Evolutionary conservation across 106 monocot species (phyloP), one percentile per base, ranked within the genome.

Genomic region (Phalaenopsis aphrodite): DNA sequence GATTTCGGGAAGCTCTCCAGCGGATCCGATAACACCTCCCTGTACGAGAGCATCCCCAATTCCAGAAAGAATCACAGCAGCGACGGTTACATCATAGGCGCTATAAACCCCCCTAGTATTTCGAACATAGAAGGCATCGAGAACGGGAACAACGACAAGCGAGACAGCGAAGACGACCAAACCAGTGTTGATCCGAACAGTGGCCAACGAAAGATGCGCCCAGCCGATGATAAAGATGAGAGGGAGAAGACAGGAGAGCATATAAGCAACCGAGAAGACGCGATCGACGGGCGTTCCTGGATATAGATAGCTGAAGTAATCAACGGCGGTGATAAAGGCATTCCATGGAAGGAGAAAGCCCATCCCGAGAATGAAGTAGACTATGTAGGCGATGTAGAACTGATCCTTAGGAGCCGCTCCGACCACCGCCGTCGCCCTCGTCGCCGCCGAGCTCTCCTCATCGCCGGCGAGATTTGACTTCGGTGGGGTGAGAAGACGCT

Each of bases 281-380:
- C 97, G 92, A 83, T 98, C 97, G 42, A 98, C 84, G 38, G 92
- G 76, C 75, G 76, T 79, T 19, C 23, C 58, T 18, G 97, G 97
- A 84, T 98, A 98, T 75, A 98, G 89, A 88, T 91, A 98, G 82
- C 85, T 18, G 90, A 98, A 98, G 87, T 98, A 98, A 79, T 98
- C 92, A 79, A 98, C 92, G 69, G 94, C 92, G 56, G 92, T 98
- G 82, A 98, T 94, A 90, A 90, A 98, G 41, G 94, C 90, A 87
- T 98, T 98, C 97, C 97, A 94, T 0, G 97, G 97, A 71, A 98
- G 78, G 74, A 98, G 94, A 86, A 89, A 98, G 1, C 97, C 97
- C 36, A 87, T 76, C 64, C 97, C 97, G 56, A 98, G 90, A 45
- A 72, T 84, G 90, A 94, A 94, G 89, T 89, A 92, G 79, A 92